Base-by-base conservation (phyloP, 225 moss, liverwort and hornwort species). In the Pseudoscleropodium purum region DNA sequence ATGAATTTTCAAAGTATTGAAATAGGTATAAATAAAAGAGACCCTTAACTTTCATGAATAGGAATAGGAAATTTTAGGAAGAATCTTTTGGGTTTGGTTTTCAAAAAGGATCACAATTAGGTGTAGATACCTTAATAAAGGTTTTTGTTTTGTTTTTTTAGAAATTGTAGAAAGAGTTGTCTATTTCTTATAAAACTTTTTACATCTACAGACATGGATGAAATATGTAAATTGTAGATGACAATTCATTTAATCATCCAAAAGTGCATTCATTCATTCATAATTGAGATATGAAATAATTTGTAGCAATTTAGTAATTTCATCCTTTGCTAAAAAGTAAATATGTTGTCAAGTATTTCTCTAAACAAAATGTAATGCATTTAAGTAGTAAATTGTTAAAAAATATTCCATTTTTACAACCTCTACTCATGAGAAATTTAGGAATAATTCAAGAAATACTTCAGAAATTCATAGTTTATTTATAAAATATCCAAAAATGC, bases 31-130 rank as follows among this genome's bases (percentile, higher is more conserved):
- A 3, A 6, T 37, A 37, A 68, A 37, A n/a, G 23, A 9, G 6
- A 6, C 23, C n/a, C 0, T 69, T 1, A 6, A 1, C 2, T 69
- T 3, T 69, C 36, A n/a, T n/a, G 7, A n/a, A 20, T 23, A 37
- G 4, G n/a, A 69, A 69, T 20, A 21, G 2, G 13, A 37, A 12
- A 69, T 69, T n/a, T n/a, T 20, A 18, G 1, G n/a, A 69, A n/a
- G 23, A 69, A 21, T n/a, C 4, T 10, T 2, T 9, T 5, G 6
- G 43, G 6, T 73, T 73, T 17, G 43, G 10, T 43, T 43, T 73
- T 45, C 10, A 73, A 73, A 15, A 45, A 29, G 9, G 73, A 13
- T 29, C 0, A 8, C 15, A 73, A 73, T 72, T 10, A 8, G 6
- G 6, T 68, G 11, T n/a, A n/a, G n/a, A n/a, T n/a, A n/a, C n/a